Conservation (phyloP, 2,329 filamentous ascomycete genomes). For the Colletotrichum neosansevieriae region DNA sequence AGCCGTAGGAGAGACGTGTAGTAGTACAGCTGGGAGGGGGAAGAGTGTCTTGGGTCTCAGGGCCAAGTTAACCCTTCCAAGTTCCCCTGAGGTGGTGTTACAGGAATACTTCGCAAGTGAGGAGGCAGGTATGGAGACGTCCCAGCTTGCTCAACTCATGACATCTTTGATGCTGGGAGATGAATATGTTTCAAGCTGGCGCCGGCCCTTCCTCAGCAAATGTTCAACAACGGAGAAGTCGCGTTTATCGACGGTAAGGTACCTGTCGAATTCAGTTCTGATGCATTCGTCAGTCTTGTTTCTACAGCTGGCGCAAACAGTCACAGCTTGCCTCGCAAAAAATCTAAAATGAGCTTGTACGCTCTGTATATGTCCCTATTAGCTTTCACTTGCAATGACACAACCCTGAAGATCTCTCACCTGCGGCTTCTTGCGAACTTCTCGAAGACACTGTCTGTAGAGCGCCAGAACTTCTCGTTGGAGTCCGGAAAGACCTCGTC, state of each 20-base stretch:
- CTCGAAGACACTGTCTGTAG: constrained; percentile 87
- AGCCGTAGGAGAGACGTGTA: constrained; percentile 31
- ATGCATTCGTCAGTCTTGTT: constrained; percentile 8
- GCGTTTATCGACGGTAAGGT: constrained; percentile 78
- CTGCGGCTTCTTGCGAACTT: constrained; percentile 81
- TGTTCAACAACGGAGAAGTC: constrained; percentile 91
- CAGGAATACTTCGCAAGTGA: not conserved
- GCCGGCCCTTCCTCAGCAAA: constrained; percentile 81
- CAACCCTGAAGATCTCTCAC: constrained; percentile 56
- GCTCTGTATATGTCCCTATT: constrained; percentile 53
- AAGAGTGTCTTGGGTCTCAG: not conserved
- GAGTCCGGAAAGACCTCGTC: constrained; percentile 78
- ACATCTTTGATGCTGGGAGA: constrained; percentile 85
- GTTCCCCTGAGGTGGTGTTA: constrained; percentile 1
- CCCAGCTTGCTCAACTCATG: constrained; percentile 49
- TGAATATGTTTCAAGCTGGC: constrained; percentile 87
- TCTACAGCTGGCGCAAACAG: not conserved
- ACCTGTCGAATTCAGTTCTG: constrained; percentile 82
- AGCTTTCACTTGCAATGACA: constrained; percentile 14
- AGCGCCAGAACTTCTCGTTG: constrained; percentile 89
- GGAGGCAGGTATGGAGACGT: not conserved
- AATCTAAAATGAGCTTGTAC: constrained; percentile 71
- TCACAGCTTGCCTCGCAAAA: constrained; percentile 68
- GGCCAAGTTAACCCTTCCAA: not conserved
- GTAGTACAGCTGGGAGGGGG: constrained; percentile 18